A percentile compares a stretch with the other conserved stretches of the same genome.
These are phyloP conservation scores for Rhizopogon salebrosus DNA, from an alignment of 768 basidiomycete genomes.

Conservation along the genomic window DNA sequence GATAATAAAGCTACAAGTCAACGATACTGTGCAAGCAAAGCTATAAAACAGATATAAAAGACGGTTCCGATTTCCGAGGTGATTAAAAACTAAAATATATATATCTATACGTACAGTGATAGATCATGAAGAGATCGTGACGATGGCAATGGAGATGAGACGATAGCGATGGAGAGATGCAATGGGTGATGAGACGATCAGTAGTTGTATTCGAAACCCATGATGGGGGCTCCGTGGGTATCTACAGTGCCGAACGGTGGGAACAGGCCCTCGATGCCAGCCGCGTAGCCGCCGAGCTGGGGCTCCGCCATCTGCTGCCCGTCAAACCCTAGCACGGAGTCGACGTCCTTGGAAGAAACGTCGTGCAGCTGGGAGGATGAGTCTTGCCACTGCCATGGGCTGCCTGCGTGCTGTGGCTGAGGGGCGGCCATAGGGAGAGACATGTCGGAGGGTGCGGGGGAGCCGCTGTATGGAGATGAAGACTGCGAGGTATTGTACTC, in stretches of 20 bases:
- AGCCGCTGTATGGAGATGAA: conserved; percentile 39
- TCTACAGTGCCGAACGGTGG: not conserved
- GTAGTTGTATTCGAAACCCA: conserved; percentile 3
- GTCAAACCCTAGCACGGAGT: too few species aligned
- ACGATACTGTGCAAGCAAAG: not conserved
- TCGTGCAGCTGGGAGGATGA: not conserved
- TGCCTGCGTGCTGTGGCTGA: conserved; percentile 14
- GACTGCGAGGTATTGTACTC: conserved; percentile 19
- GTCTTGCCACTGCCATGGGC: conserved; percentile 18
- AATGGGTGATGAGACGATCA: not conserved
- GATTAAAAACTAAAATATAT: not conserved
- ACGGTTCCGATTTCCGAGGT: not conserved
- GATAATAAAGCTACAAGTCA: not conserved
- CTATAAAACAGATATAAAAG: not conserved
- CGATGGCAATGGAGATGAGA: not conserved
- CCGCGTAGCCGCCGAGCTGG: conserved; percentile 1
- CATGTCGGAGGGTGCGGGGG: conserved; percentile 29
- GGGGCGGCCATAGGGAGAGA: conserved; percentile 24
- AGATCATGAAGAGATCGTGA: not conserved
- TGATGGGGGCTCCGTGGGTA: not conserved
- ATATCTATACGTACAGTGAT: conserved; percentile 4
- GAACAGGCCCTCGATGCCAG: conserved; percentile 4
- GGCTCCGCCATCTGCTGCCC: not conserved
- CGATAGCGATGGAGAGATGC: too few species aligned
- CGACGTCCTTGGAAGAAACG: not conserved